These are phyloP conservation scores for Arabidopsis hybrid DNA, from an alignment of 441 rosid species.

Conservation along the genomic window DNA sequence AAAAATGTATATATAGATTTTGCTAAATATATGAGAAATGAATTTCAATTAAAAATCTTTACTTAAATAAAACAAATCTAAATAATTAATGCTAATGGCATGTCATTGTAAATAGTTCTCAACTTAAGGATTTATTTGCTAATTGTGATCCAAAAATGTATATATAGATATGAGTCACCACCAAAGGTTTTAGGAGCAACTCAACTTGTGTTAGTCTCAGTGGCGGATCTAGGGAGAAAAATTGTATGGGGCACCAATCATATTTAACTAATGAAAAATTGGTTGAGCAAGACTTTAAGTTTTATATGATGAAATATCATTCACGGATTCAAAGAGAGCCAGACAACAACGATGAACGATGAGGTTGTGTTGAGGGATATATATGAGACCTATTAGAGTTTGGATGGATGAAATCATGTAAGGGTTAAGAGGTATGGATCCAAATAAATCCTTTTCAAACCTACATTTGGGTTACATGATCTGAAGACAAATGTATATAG, in stretches of 20 bases:
- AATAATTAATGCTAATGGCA: too few relatives aligned
- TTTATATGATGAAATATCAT: not conserved
- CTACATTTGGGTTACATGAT: not conserved
- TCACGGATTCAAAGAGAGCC: not conserved
- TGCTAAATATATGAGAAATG: too few relatives aligned
- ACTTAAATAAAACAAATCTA: too few relatives aligned
- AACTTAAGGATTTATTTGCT: too few relatives aligned
- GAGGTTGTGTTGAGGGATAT: not conserved
- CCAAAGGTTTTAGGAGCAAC: not conserved
- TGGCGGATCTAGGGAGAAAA: too few relatives aligned
- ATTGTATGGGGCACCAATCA: too few relatives aligned
- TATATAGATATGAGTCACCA: not conserved
- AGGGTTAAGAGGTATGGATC: not conserved
- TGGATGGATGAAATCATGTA: not conserved
- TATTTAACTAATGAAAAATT: not conserved
- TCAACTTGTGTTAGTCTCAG: not conserved
- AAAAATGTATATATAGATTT: too few relatives aligned
- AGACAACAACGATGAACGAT: not conserved
- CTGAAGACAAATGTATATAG: not conserved
- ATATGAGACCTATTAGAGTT: not conserved
- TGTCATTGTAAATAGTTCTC: too few relatives aligned
- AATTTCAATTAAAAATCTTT: too few relatives aligned
- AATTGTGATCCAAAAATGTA: too few relatives aligned
- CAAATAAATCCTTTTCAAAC: not conserved
- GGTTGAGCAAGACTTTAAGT: not conserved